Conservation (phyloP, 352 stramenopile genomes). For the Globisporangium apiculatum region DNA sequence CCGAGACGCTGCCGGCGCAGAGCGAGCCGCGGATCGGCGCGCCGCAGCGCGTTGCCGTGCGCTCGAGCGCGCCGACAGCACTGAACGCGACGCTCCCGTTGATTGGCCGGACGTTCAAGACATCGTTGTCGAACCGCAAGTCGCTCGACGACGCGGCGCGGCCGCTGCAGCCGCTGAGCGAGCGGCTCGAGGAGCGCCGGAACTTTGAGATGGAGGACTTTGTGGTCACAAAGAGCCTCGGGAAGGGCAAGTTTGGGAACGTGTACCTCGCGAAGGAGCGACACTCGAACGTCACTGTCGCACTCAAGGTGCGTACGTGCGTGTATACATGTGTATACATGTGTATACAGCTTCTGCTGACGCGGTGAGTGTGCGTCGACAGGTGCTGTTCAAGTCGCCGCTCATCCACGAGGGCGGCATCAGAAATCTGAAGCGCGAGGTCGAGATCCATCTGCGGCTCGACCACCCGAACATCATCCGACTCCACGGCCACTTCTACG, state of each 20-base stretch:
- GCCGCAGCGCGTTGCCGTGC: conserved; percentile 33
- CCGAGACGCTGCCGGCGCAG: conserved; percentile 1
- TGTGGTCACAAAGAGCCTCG: conserved; percentile 65
- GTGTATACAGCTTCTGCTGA: not conserved
- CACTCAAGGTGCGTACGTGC: conserved; percentile 54
- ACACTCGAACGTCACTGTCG: conserved; percentile 51
- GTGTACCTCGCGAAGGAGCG: conserved; percentile 79
- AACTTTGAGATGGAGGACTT: conserved; percentile 81
- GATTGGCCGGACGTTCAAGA: conserved; percentile 15
- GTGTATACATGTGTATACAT: not conserved
- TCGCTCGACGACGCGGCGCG: conserved; percentile 42
- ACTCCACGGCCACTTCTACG: conserved; percentile 83
- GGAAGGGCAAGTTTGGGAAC: conserved; percentile 84
- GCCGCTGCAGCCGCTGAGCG: conserved; percentile 26
- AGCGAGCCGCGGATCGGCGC: conserved; percentile 11
- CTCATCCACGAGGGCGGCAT: conserved; percentile 45
- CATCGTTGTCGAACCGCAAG: conserved; percentile 17
- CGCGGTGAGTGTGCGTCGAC: not conserved
- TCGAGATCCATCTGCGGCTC: conserved; percentile 80
- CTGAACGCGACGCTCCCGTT: conserved; percentile 13
- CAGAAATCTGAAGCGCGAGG: conserved; percentile 69
- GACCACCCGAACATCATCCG: conserved; percentile 68
- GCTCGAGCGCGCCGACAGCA: conserved; percentile 12
- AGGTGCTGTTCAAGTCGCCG: conserved; percentile 68
- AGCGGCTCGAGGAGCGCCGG: conserved; percentile 37